Evolutionary conservation across 2,329 filamentous ascomycete species (phyloP).

Genomic region (Alternaria angustiovoidea): DNA sequence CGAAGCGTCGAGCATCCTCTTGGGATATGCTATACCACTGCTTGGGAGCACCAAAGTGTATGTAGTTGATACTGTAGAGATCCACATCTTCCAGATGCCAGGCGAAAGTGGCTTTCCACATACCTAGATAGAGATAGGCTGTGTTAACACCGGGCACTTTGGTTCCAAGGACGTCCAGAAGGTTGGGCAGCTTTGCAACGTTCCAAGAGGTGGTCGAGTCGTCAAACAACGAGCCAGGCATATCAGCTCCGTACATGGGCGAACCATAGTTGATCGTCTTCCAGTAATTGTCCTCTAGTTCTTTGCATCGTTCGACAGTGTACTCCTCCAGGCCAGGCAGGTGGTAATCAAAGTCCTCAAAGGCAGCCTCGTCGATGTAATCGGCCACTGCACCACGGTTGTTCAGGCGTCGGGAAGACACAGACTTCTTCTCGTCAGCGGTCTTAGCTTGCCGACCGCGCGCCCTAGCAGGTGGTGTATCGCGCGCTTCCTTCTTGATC

Average conservation of each 20-base stretch:
- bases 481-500: slow-evolving; percentile 49
- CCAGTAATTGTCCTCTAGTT: slow-evolving; percentile 95
- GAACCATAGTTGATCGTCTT: slow-evolving; percentile 95
- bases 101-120: slow-evolving; percentile 99
- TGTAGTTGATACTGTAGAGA: slow-evolving; percentile 99
- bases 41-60: slow-evolving; percentile 97
- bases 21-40: slow-evolving; percentile 99
- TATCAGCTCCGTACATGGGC: slow-evolving; percentile 94
- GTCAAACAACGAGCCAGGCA: slow-evolving; percentile 93
- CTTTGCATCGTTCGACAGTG: slow-evolving; percentile 89
- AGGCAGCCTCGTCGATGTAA: slow-evolving; percentile 86
- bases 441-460: slow-evolving; percentile 60
- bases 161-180: slow-evolving; percentile 91
- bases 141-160: slow-evolving; percentile 98
- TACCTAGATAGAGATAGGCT: slow-evolving; percentile 94
- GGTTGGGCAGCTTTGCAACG: slow-evolving; percentile 89
- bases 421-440: slow-evolving; percentile 66
- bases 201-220: slow-evolving; percentile 89
- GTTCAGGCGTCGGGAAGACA: slow-evolving; percentile 86
- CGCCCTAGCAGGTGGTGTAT: slow-evolving; percentile 62
- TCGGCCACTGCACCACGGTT: slow-evolving; percentile 80
- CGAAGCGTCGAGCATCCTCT: slow-evolving; percentile 89
- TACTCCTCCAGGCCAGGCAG: slow-evolving; percentile 86
- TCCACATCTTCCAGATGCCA: slow-evolving; percentile 99
- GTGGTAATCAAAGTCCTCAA: slow-evolving; percentile 88